These are phyloP conservation scores for Pisolithus tinctorius DNA, from an alignment of 768 basidiomycete genomes.

Conservation along the genomic window DNA sequence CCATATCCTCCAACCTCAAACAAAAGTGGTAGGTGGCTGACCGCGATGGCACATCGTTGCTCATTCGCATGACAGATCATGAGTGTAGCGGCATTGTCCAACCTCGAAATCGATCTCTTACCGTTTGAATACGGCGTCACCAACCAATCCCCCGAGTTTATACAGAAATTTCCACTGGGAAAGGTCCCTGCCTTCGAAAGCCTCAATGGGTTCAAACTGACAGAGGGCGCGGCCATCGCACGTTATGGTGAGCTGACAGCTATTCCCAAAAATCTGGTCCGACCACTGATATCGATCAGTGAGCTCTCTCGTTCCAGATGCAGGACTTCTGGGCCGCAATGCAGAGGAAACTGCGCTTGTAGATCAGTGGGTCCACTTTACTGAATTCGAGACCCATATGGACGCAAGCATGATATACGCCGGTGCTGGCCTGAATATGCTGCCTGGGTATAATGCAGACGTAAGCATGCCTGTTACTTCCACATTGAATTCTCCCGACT, in stretches of 20 bases:
- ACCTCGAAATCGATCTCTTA: slow-evolving; percentile 4
- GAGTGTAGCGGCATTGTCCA: slow-evolving; percentile 14
- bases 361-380: slow-evolving; percentile 19
- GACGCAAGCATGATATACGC: not conserved
- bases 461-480: not conserved
- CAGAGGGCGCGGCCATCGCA: slow-evolving; percentile 12
- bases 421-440: not conserved
- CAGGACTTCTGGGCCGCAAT: slow-evolving; percentile 8
- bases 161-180: slow-evolving; percentile 10
- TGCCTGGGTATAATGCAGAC: not conserved
- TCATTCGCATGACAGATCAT: slow-evolving; percentile 7
- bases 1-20: too few relatives aligned
- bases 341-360: slow-evolving; percentile 5
- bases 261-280: too few relatives aligned
- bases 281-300: not conserved
- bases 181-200: slow-evolving; percentile 17
- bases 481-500: not conserved
- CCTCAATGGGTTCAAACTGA: slow-evolving; percentile 11
- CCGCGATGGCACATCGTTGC: not conserved
- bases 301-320: slow-evolving; percentile 5
- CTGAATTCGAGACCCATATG: slow-evolving; percentile 9
- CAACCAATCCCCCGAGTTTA: slow-evolving; percentile 9
- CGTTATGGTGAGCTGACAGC: slow-evolving; percentile 7
- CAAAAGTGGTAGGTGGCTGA: too few relatives aligned
- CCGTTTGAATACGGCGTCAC: not conserved